Base-by-base conservation (phyloP, 2,329 filamentous ascomycete genomes). In the Fusarium mundagurra region DNA sequence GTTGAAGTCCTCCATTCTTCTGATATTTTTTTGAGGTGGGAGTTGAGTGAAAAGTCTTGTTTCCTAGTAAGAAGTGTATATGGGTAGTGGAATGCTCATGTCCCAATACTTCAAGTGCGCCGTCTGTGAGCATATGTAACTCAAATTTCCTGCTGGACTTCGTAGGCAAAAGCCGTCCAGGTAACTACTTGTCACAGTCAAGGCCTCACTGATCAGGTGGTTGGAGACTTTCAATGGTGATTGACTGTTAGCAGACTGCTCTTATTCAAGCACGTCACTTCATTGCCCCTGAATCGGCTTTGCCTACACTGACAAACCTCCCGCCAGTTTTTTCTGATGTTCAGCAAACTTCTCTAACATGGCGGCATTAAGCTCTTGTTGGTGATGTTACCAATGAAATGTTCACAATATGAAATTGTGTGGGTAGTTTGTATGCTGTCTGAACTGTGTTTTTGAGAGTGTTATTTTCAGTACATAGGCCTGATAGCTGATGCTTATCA, bases 351-450 rank as follows among this genome's bases (percentile, higher is more conserved):
- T 47, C 5, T 5, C 18, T 4, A 5, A 2, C 24, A 29, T 22
- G 24, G 18, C 6, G 4, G 11, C 13, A 8, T 2, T 18, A 22
- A 3, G 4, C 13, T 22, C 1, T 3, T 11, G 18, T 29, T 47
- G 0, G 13, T 11, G 13, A 22, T 29, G 11, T 8, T 1, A 4
- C 3, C 20, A 48, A 3, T 29, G 1, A 9, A 45, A 4, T 4
- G 0, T 4, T 12, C 11, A 13, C 16, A 24, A 0, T 24, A 1
- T 0, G n/a, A 4, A 24, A 18, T 24, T 11, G 5, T 24, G 43
- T 24, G 11, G 11, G 17, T 4, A 6, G 22, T n/a, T 43, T 6
- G 22, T 27, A 6, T 45, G 5, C n/a, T 44, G 43, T 0, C 43
- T 27, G n/a, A 44, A 27, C 12, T 45, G 24, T 20, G 18, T 45